phyloP scores from a whole-genome alignment of 306 rosid species.

The Erythrophleum fordii region DNA sequence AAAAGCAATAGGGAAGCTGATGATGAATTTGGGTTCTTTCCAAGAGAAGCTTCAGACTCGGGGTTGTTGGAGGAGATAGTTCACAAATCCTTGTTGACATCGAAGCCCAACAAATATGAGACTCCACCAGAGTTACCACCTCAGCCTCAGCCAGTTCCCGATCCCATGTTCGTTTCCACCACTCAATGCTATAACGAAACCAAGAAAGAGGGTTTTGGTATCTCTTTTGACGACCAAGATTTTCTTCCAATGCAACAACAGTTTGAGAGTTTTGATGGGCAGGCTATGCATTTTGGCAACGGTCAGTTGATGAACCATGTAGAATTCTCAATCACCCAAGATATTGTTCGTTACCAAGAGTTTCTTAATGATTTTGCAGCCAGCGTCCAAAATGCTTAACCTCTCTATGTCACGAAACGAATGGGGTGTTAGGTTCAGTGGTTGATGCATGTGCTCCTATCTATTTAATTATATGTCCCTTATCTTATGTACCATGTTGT shows the following conservation, averaged over 20 bases:
- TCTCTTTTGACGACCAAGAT: conserved; percentile 41
- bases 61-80: conserved; percentile 85
- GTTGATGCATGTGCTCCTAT: neutral
- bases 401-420: neutral
- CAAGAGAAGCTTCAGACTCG: conserved; percentile 59
- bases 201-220: conserved; percentile 34
- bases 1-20: neutral
- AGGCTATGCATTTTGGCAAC: conserved; percentile 35
- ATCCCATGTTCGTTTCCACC: conserved; percentile 7
- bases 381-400: conserved; percentile 60
- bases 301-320: conserved; percentile 40
- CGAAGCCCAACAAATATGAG: conserved; percentile 38
- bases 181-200: conserved; percentile 15
- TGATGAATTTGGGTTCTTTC: conserved; percentile 50
- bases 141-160: neutral
- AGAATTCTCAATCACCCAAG: conserved; percentile 42
- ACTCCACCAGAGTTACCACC: neutral
- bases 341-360: conserved; percentile 64
- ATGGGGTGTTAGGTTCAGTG: neutral
- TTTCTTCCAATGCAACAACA: conserved; percentile 46
- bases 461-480: neutral
- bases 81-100: conserved; percentile 55
- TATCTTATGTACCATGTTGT: neutral
- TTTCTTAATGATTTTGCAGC: conserved; percentile 51
- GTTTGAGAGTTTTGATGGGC: conserved; percentile 40